phyloP scores from a whole-genome alignment of 345 rosid genomes.

The Eucalyptus pauciflora region DNA sequence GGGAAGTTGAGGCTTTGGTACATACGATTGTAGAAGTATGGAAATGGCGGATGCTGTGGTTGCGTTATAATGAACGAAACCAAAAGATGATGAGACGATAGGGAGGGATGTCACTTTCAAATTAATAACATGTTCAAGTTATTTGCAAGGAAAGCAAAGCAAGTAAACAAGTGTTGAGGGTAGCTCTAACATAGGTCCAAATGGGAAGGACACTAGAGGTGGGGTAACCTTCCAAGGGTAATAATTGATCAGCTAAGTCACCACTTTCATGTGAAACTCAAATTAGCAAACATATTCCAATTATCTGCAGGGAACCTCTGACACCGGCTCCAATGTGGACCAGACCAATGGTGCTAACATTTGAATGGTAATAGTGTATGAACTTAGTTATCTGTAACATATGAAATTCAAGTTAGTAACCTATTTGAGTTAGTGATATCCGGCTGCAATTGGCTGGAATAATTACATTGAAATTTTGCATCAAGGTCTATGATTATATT shows the following conservation, averaged over 20 bases:
- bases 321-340: not conserved
- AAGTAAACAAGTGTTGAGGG: not conserved
- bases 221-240: not conserved
- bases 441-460: not conserved
- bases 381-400: not conserved
- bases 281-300: not conserved
- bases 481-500: not conserved
- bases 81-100: not conserved
- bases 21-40: not conserved
- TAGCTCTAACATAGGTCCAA: not conserved
- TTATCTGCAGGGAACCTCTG: not conserved
- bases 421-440: not conserved
- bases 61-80: not conserved
- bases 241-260: not conserved
- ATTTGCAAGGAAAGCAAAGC: not conserved
- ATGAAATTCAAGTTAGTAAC: not conserved
- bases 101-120: not conserved
- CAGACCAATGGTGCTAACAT: not conserved
- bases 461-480: not conserved
- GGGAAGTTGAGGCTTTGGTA: not conserved
- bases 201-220: not conserved
- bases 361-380: not conserved
- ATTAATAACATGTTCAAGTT: not conserved
- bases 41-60: not conserved
- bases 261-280: not conserved